Conservation (phyloP, 768 basidiomycete genomes). For the Podaxis mareebaensis region DNA sequence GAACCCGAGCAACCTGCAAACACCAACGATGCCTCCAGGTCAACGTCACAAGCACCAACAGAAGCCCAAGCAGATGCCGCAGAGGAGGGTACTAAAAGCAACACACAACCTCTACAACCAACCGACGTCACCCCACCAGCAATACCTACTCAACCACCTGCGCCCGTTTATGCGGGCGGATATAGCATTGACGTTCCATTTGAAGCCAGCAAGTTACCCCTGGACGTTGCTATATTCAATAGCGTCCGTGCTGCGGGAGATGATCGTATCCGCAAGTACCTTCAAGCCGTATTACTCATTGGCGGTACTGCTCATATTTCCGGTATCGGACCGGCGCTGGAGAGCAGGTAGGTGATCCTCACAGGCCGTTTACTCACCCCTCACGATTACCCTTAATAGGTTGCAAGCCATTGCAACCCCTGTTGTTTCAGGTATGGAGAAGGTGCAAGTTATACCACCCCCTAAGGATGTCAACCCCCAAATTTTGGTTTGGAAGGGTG, state of each 20-base stretch:
- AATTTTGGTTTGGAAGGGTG: slow-evolving; percentile 94
- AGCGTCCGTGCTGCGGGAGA: slow-evolving; percentile 87
- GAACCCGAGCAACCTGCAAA: slow-evolving; percentile 9
- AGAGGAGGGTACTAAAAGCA: slow-evolving; percentile 17
- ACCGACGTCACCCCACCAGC: slow-evolving; percentile 20
- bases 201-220: slow-evolving; percentile 86
- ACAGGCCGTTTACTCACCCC: not conserved
- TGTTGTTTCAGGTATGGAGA: slow-evolving; percentile 80
- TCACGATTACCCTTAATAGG: slow-evolving; percentile 33
- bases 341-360: slow-evolving; percentile 66
- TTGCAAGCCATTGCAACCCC: slow-evolving; percentile 84
- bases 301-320: slow-evolving; percentile 82
- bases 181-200: slow-evolving; percentile 74
- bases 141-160: slow-evolving; percentile 23
- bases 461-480: slow-evolving; percentile 92
- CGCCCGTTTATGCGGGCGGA: slow-evolving; percentile 38
- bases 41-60: slow-evolving; percentile 8
- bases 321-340: slow-evolving; percentile 82
- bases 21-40: slow-evolving; percentile 9
- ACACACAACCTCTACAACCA: slow-evolving; percentile 18
- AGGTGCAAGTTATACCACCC: slow-evolving; percentile 90
- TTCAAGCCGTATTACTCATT: slow-evolving; percentile 84
- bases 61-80: slow-evolving; percentile 11
- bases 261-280: slow-evolving; percentile 87
- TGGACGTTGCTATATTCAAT: slow-evolving; percentile 93